Conservation (phyloP, 495 filamentous ascomycete genomes). For the Entonaema liquescens region DNA sequence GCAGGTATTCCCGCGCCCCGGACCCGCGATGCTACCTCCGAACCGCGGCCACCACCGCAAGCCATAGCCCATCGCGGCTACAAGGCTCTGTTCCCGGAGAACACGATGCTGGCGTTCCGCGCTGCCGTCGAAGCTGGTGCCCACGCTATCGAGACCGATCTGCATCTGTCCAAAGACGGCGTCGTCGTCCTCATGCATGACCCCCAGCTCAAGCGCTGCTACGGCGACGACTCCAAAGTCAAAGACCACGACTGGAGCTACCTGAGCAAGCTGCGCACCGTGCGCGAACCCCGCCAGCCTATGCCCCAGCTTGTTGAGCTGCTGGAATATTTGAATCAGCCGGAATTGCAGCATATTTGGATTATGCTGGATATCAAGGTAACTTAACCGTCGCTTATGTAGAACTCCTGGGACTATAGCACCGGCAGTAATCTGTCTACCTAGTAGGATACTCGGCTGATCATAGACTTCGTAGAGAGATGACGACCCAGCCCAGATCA, state of each 20-base stretch:
- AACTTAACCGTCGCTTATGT: not conserved
- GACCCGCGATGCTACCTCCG: constrained; percentile 8
- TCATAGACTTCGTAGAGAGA: constrained; percentile 54
- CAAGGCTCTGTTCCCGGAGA: constrained; percentile 82
- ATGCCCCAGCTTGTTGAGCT: constrained; percentile 83
- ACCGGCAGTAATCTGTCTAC: not conserved
- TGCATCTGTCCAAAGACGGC: constrained; percentile 83
- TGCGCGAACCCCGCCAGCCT: constrained; percentile 69
- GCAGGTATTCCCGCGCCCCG: constrained; percentile 30
- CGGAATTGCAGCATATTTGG: constrained; percentile 73
- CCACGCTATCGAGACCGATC: constrained; percentile 86
- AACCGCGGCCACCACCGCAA: constrained; percentile 64
- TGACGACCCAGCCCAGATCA: constrained; percentile 74
- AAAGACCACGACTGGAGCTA: constrained; percentile 79
- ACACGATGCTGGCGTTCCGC: constrained; percentile 80
- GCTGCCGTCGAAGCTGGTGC: constrained; percentile 76
- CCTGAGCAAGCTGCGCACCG: constrained; percentile 71
- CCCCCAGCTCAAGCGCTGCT: constrained; percentile 77
- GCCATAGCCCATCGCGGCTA: constrained; percentile 88
- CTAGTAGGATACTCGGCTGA: not conserved
- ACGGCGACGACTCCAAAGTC: constrained; percentile 73
- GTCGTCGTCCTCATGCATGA: constrained; percentile 85
- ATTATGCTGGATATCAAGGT: constrained; percentile 90
- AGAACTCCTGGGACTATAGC: not conserved
- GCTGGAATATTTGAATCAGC: constrained; percentile 71